Conservation (phyloP, 768 basidiomycete genomes). For the Podaxis mareebaensis region DNA sequence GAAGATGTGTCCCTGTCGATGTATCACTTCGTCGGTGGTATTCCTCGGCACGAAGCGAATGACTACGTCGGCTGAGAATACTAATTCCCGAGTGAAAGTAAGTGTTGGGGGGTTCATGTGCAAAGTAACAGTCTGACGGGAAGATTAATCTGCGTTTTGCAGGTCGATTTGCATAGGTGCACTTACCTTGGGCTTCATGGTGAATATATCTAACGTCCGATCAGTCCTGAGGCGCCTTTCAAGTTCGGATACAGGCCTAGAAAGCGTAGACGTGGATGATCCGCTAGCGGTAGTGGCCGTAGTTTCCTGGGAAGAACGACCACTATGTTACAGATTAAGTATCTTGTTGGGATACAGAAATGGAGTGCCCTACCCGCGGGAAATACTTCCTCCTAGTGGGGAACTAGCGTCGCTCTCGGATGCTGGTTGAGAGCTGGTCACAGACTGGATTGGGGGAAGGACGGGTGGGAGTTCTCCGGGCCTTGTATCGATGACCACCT, state of each 20-base stretch:
- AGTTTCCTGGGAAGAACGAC: constrained; percentile 62
- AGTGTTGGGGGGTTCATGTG: constrained; percentile 85
- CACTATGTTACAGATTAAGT: constrained; percentile 24
- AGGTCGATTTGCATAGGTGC: not conserved
- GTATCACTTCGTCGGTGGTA: constrained; percentile 74
- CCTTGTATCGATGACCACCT: constrained; percentile 58
- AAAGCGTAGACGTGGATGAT: constrained; percentile 50
- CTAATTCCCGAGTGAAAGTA: constrained; percentile 75
- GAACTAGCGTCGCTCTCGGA: constrained; percentile 52
- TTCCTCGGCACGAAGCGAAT: constrained; percentile 78
- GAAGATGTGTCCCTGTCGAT: constrained; percentile 78
- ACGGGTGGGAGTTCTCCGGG: constrained; percentile 28
- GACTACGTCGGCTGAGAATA: constrained; percentile 67
- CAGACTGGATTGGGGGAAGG: constrained; percentile 21
- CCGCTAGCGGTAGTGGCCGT: constrained; percentile 53
- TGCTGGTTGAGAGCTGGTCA: constrained; percentile 28
- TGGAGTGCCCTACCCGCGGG: constrained; percentile 51
- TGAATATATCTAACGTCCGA: constrained; percentile 88
- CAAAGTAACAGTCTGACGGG: constrained; percentile 74
- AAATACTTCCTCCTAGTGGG: constrained; percentile 44
- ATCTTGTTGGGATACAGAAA: not conserved
- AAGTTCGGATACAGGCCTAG: constrained; percentile 70
- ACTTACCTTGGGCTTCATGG: constrained; percentile 87
- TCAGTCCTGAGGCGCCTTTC: constrained; percentile 79
- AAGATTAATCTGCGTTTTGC: not conserved